phyloP scores from a whole-genome alignment of 1,284 basidiomycete species.

The Tylopilus sp. region DNA sequence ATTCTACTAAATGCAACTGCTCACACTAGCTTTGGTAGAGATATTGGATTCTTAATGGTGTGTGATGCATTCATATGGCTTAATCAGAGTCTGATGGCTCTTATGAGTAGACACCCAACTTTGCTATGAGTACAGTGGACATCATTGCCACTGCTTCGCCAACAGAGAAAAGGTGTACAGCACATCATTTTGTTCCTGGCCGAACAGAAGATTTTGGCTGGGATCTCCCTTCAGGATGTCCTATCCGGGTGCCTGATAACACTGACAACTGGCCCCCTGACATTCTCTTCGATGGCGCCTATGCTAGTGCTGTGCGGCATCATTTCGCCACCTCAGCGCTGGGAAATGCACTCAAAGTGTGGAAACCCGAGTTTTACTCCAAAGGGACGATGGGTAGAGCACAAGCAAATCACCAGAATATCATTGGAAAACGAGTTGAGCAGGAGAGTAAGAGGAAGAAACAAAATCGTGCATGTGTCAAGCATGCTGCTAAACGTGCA shows the following conservation, averaged over 20 bases:
- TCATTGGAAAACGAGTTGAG: neutral
- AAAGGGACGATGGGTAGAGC: neutral
- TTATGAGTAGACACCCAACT: conserved; percentile 20
- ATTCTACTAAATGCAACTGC: neutral
- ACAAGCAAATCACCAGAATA: too few relatives aligned
- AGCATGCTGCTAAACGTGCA: too few relatives aligned
- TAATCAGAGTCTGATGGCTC: neutral
- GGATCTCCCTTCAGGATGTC: neutral
- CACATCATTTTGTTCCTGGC: conserved; percentile 6
- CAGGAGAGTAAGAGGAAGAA: too few relatives aligned
- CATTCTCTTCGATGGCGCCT: conserved; percentile 13
- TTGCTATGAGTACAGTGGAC: conserved; percentile 9
- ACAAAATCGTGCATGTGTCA: too few relatives aligned
- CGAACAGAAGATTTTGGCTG: neutral
- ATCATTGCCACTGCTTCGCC: neutral
- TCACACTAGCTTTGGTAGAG: neutral
- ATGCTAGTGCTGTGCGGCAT: neutral
- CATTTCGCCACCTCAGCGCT: neutral
- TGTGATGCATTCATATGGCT: neutral
- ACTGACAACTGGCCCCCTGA: conserved; percentile 9
- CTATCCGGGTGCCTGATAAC: neutral
- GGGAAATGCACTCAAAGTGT: neutral
- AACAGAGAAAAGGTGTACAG: neutral
- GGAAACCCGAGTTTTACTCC: neutral
- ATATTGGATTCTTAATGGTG: conserved; percentile 12